Evolutionary conservation across 495 filamentous ascomycete species (phyloP).

Genomic region (Glarea lozoyensis): DNA sequence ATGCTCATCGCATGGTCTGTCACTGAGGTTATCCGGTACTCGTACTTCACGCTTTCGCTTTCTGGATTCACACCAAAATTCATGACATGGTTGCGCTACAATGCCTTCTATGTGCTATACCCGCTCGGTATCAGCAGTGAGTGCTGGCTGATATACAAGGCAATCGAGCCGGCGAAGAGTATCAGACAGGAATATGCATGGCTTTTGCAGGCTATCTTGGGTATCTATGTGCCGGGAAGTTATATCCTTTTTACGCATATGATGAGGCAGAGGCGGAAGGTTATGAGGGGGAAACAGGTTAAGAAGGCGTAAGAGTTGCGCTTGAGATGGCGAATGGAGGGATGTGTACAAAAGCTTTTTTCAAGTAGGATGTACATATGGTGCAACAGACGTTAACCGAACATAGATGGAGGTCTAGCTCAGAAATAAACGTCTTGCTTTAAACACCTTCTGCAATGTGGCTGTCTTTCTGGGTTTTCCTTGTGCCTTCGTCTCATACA

Average conservation of each 20-base stretch:
- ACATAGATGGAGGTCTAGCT: too few species aligned
- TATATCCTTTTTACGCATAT: constrained; percentile 90
- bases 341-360: too few species aligned
- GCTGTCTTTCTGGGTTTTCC: too few species aligned
- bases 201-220: constrained; percentile 52
- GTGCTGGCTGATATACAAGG: constrained; percentile 61
- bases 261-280: constrained; percentile 79
- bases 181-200: constrained; percentile 43
- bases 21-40: constrained; percentile 84
- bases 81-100: constrained; percentile 85
- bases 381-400: too few species aligned
- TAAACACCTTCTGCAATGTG: too few species aligned
- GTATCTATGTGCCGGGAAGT: constrained; percentile 73
- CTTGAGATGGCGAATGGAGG: too few species aligned
- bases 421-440: too few species aligned
- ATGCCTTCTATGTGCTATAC: constrained; percentile 87
- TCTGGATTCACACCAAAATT: constrained; percentile 44
- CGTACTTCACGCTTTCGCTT: constrained; percentile 73
- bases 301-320: constrained; percentile 20
- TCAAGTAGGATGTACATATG: too few species aligned
- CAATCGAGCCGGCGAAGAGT: constrained; percentile 49
- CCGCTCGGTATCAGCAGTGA: constrained; percentile 85
- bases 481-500: too few species aligned
- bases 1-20: constrained; percentile 79
- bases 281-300: constrained; percentile 46